Evolutionary conservation across 1,284 basidiomycete species (phyloP).

Genomic region (Anthracocystis setariae): DNA sequence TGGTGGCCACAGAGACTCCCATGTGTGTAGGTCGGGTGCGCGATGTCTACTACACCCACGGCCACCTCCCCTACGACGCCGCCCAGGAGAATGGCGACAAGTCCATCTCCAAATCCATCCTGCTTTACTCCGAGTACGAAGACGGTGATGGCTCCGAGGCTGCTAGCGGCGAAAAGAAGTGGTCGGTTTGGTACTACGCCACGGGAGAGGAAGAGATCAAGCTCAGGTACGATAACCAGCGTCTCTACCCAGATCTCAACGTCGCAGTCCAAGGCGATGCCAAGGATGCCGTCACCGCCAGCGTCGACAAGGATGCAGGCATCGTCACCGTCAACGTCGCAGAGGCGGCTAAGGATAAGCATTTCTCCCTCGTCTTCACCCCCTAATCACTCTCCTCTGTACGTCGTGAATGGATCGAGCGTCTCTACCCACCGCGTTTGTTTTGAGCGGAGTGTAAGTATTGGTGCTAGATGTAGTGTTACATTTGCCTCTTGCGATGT

Average conservation of each 20-base stretch:
- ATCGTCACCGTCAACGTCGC: slow-evolving; percentile 46
- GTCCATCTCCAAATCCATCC: slow-evolving; percentile 22
- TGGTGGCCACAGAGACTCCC: slow-evolving; percentile 60
- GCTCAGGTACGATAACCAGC: slow-evolving; percentile 51
- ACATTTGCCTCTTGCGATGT: background rate
- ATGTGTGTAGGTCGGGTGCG: slow-evolving; percentile 62
- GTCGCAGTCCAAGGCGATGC: slow-evolving; percentile 53
- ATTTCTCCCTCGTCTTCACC: slow-evolving; percentile 48
- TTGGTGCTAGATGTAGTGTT: background rate
- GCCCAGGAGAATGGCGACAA: slow-evolving; percentile 26
- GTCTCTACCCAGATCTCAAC: slow-evolving; percentile 51
- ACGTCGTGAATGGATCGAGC: background rate
- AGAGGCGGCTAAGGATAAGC: slow-evolving; percentile 48
- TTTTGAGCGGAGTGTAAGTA: background rate
- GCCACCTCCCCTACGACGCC: slow-evolving; percentile 53
- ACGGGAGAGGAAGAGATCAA: slow-evolving; percentile 43
- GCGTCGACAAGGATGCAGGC: slow-evolving; percentile 42
- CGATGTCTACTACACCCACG: slow-evolving; percentile 52
- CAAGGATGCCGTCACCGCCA: slow-evolving; percentile 28
- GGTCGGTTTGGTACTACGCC: slow-evolving; percentile 53
- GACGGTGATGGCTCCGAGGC: slow-evolving; percentile 56
- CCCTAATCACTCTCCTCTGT: slow-evolving; percentile 8
- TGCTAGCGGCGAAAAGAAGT: slow-evolving; percentile 45
- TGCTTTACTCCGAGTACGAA: slow-evolving; percentile 49
- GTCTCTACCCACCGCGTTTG: background rate